A percentile compares a stretch with the other conserved stretches of the same genome.
Conservation (phyloP, 495 filamentous ascomycete genomes). For the Bombardia bombarda region DNA sequence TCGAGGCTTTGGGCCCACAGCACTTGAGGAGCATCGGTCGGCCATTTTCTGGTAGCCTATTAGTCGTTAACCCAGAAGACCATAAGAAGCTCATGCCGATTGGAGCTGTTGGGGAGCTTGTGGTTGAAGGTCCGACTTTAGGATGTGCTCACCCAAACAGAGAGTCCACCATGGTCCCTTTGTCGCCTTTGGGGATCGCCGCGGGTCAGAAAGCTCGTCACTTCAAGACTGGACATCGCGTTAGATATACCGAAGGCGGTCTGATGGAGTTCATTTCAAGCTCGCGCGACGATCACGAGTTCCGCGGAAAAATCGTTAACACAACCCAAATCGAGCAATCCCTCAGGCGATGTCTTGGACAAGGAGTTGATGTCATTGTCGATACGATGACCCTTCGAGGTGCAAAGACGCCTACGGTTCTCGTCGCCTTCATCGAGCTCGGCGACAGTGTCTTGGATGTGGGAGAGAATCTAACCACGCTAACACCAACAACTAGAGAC, state of each 20-base stretch:
- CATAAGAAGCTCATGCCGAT: constrained; percentile 37
- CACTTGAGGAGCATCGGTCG: constrained; percentile 32
- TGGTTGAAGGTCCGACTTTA: constrained; percentile 38
- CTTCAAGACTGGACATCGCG: constrained; percentile 37
- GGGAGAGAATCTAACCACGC: constrained; percentile 22
- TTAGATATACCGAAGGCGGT: constrained; percentile 35
- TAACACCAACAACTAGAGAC: constrained; percentile 25
- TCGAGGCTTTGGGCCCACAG: constrained; percentile 28
- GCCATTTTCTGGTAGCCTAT: constrained; percentile 35
- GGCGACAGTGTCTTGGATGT: constrained; percentile 27
- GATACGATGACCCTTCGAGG: constrained; percentile 35
- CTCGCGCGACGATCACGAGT: constrained; percentile 20
- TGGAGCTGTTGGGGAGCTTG: constrained; percentile 39
- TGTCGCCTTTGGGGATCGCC: constrained; percentile 15
- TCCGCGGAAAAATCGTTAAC: constrained; percentile 24
- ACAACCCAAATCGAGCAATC: constrained; percentile 34
- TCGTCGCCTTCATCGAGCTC: constrained; percentile 39
- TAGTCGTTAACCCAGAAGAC: constrained; percentile 42
- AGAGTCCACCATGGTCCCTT: constrained; percentile 18
- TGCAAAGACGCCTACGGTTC: constrained; percentile 21
- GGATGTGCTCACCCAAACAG: constrained; percentile 25
- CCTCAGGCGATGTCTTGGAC: constrained; percentile 36
- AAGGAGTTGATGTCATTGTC: constrained; percentile 36
- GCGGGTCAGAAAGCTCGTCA: constrained; percentile 14
- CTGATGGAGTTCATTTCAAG: constrained; percentile 36